These are phyloP conservation scores for Chaetomium globosum DNA, from an alignment of 2,329 filamentous ascomycete species.

Conservation along the genomic window DNA sequence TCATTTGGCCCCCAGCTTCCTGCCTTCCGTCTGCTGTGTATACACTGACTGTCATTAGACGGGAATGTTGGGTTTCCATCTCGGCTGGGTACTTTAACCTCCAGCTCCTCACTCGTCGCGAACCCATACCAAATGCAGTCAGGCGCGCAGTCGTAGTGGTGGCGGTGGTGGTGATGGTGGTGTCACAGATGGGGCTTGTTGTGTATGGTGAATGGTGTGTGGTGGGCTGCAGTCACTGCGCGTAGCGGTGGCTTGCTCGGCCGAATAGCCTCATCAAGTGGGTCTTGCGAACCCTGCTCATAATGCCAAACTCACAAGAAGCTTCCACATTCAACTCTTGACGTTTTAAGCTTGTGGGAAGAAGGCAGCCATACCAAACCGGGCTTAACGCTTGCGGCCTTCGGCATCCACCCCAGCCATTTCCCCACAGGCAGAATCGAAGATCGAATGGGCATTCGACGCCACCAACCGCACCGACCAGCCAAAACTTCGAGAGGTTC, in stretches of 20 bases:
- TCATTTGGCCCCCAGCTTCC: not conserved
- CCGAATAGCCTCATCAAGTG: slow-evolving; percentile 26
- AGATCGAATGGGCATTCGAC: slow-evolving; percentile 17
- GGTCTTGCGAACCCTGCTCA: slow-evolving; percentile 11
- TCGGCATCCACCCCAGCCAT: slow-evolving; percentile 20
- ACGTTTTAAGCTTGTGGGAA: slow-evolving; percentile 18
- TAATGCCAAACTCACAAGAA: not conserved
- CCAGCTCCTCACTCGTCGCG: not conserved
- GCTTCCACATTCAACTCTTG: not conserved
- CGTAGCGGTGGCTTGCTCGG: slow-evolving; percentile 28
- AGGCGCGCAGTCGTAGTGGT: slow-evolving; percentile 21
- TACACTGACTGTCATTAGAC: not conserved
- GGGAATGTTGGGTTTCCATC: not conserved
- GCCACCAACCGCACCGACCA: slow-evolving; percentile 22
- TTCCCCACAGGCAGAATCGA: slow-evolving; percentile 26
- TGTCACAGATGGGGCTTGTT: slow-evolving; percentile 7
- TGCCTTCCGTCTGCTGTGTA: not conserved
- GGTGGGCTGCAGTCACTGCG: not conserved
- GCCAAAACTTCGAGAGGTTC: slow-evolving; percentile 29
- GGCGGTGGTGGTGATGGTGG: slow-evolving; percentile 10
- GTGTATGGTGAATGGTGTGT: not conserved
- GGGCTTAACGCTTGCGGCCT: slow-evolving; percentile 24
- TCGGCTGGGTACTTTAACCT: not conserved
- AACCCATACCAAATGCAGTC: slow-evolving; percentile 23
- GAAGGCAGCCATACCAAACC: slow-evolving; percentile 22